Base-by-base conservation (phyloP, 176 grass and related monocot species). In the Cocos nucifera region DNA sequence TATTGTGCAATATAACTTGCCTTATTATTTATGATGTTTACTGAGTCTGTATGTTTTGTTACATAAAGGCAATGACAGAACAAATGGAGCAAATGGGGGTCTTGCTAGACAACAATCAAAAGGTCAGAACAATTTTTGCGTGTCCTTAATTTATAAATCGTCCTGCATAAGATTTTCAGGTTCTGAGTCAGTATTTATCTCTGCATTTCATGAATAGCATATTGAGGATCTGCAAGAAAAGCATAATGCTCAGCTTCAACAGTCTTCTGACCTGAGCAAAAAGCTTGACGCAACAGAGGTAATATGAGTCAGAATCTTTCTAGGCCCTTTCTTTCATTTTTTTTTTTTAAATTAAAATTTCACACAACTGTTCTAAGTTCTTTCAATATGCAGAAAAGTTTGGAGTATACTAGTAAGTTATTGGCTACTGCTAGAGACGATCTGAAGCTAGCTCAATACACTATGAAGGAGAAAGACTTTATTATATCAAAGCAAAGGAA, bases 401-500 rank as follows among this genome's bases (percentile, higher is more conserved):
- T 98, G 67, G 94, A 93, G 5, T 82, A 93, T 58, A 98, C 88
- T 59, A 84, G 81, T 58, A 98, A 78, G 49, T 57, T 89, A 49
- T 79, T 98, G 54, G 83, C 77, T 65, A 78, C 66, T 2, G 80
- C 81, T 44, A 93, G 82, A 71, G 88, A 93, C 56, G 94, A 98
- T 56, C 32, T 98, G 27, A 98, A 93, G 58, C 79, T 86, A 56
- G 85, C 82, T 4, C 71, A 93, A 19, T 98, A 98, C 75, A 73
- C 70, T 81, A 63, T 98, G 19, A 89, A 80, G 29, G 88, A 89
- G 62, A 98, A 86, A 64, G 88, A 98, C 29, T 98, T 81, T 19
- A 86, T 98, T 63, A 98, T 98, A 35, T 81, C 70, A 5, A 77
- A 98, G 58, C 94, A 98, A 82, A 88, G 72, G 67, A 98, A 93